Evolutionary conservation across 169 alveolate genomes (phyloP), one percentile per base, ranked within the genome.

Genomic region (Plasmodium vivax): DNA sequence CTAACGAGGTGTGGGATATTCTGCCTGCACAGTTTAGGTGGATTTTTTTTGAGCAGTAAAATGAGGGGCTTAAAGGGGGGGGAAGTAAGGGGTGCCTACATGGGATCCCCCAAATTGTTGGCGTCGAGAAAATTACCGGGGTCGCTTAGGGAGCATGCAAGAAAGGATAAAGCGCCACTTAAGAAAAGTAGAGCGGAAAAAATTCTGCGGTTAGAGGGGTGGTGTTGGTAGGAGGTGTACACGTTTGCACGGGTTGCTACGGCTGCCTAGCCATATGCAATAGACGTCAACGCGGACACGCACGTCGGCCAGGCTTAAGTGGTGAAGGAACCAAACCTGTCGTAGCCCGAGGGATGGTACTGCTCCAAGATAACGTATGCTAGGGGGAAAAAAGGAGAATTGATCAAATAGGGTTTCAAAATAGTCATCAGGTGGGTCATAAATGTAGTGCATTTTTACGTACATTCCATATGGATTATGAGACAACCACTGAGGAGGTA

Each of bases 401-500:
- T 36, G 34, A 45, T 8, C 43, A 71, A 23, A 71, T 71, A 34
- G 45, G 19, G 43, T 27, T 62, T 62, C 43, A 71, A 45, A 41
- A 71, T 84, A 16, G 30, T 8, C 12, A 84, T 23, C 58, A n/a
- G 23, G 14, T 71, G 34, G 41, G 14, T 45, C 72, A 84, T 1
- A 58, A 83, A 83, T 82, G 75, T 27, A 34, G 36, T 71, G 32
- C 30, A 10, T 19, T 85, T 74, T 74, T 85, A 85, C 85, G 54
- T 74, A 85, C 93, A 47, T 9, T 85, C 80, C 75, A 85, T 74
- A 75, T 30, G 47, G 36, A 85, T 73, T 43, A 85, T 85, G 58
- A 85, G 51, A 85, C 62, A 73, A 43, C 82, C 93, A 68, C 93
- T 85, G 8, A 47, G 43, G 56, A 85, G 93, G 73, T 85, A 85